phyloP scores from a whole-genome alignment of 139 green algal species.

The Picochlorum sp. region DNA sequence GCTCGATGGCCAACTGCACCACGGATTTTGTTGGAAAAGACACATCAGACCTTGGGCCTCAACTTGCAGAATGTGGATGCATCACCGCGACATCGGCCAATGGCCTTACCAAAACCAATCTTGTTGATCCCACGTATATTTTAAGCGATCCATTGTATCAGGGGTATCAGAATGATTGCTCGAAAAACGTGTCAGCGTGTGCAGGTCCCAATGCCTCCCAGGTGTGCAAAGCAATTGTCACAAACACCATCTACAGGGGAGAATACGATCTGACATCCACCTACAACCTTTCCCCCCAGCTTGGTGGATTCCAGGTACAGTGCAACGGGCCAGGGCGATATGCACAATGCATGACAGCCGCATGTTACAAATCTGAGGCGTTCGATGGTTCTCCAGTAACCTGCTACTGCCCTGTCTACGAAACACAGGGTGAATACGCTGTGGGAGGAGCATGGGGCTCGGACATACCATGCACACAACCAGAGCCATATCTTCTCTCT shows the following conservation, averaged over 20 bases:
- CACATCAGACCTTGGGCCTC: background rate
- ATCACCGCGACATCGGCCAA: constrained; percentile 2
- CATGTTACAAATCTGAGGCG: constrained; percentile 6
- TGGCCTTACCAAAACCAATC: constrained; percentile 2
- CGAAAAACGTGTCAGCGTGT: background rate
- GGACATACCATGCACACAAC: no score
- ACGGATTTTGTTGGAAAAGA: constrained; percentile 5
- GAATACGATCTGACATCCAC: background rate
- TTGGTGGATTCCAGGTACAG: constrained; percentile 9
- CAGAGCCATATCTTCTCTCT: no score
- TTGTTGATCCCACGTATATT: constrained; percentile 13
- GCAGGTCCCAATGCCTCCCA: background rate
- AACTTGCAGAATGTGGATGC: constrained; percentile 13
- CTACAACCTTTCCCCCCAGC: background rate
- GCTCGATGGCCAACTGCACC: constrained; percentile 7
- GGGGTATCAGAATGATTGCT: background rate
- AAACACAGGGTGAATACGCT: background rate
- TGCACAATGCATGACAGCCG: constrained; percentile 17
- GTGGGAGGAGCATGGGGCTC: no score
- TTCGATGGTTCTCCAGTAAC: constrained; percentile 14
- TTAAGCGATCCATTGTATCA: background rate
- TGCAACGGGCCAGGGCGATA: constrained; percentile 5
- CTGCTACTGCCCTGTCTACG: constrained; percentile 15
- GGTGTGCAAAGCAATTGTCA: constrained; percentile 2
- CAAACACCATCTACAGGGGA: constrained; percentile 11